Evolutionary conservation across 257 asterid genomes (phyloP), one percentile per base, ranked within the genome.

Genomic region (Solanum clarkiae): DNA sequence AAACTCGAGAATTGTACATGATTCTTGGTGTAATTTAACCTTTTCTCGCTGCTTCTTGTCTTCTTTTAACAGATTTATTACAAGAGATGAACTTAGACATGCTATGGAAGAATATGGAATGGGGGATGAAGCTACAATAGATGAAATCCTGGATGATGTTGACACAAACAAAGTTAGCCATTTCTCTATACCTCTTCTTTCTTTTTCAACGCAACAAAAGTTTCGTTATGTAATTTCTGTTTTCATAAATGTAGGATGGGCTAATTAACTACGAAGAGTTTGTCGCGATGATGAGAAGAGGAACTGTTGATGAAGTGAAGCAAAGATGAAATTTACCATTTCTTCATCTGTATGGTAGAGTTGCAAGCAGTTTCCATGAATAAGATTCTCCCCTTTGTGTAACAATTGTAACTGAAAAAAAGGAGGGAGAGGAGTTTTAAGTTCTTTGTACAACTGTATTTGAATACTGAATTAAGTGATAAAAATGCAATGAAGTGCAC

Each of bases 61-160:
- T 59, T 40, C 16, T 22, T 54, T 75, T 85, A 20, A 69, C 91
- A 95, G 99, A 85, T 90, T 79, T 87, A 96, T 96, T 62, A 95
- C 99, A 62, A 91, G 98, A 92, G 99, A 96, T 89, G 99, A 96
- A 90, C 91, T 96, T 20, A 93, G 93, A 84, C 94, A 88, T 24
- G 97, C 97, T 7, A 95, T 96, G 99, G 85, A 91, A 69, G 88
- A 89, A 83, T 96, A 94, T 79, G 97, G 96, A 65, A 94, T 96
- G 96, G 99, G 98, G 54, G 99, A 95, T 87, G 99, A 96, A 81
- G 95, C 92, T 26, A 92, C 99, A 9, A 92, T 96, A 5, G 92
- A 93, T 29, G 99, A 95, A 86, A 91, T 96, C 62, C 93, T 96
- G 80, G 88, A 96, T 57, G 99, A 96, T 54, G 98, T 95, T 24